Evolutionary conservation across 164 flowering plant species (phyloP), one percentile per base, ranked within the genome.

Genomic region (Warburgia ugandensis): DNA sequence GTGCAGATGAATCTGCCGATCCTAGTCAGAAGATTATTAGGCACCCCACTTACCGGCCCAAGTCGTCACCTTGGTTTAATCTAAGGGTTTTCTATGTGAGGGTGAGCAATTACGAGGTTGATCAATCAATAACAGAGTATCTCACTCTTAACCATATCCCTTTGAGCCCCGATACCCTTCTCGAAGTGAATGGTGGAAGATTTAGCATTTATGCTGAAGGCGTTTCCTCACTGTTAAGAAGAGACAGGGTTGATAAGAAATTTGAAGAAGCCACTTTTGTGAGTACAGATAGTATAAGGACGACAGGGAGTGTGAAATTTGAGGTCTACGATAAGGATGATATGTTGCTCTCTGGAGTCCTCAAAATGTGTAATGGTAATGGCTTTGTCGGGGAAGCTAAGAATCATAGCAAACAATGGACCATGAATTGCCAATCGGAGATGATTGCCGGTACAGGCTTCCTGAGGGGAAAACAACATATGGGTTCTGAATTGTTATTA

Each of bases 251-350:
- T 0, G 92, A 89, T 59, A 85, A 71, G 73, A 81, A 74, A 72
- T 77, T 86, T 0, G 90, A 78, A 59, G 95, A 79, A 59, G 81
- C 80, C 35, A 89, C 91, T 22, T 89, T 79, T 60, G 85, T 89
- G 28, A 68, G 84, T 69, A 89, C 94, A 4, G 92, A 86, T 45
- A 72, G 76, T 59, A 71, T 90, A 51, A 76, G 88, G 52, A 69
- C 78, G 48, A 76, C 79, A 0, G 94, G 91, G 22, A 82, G 88
- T 63, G 77, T 77, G 50, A 82, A 75, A 50, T 82, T 86, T 63
- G 85, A 89, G 68, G 92, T 89, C 16, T 76, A 64, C n/a, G 72
- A 79, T 64, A 72, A 60, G 45, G 79, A 81, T 22, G 71, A 75
- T 57, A 66, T 77, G 16, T 62, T 89, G 40, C 73, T 89, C 2